Evolutionary conservation across 805 yeast genomes (phyloP), one percentile per base, ranked within the genome.

Genomic region (Clavispora carvajalis): DNA sequence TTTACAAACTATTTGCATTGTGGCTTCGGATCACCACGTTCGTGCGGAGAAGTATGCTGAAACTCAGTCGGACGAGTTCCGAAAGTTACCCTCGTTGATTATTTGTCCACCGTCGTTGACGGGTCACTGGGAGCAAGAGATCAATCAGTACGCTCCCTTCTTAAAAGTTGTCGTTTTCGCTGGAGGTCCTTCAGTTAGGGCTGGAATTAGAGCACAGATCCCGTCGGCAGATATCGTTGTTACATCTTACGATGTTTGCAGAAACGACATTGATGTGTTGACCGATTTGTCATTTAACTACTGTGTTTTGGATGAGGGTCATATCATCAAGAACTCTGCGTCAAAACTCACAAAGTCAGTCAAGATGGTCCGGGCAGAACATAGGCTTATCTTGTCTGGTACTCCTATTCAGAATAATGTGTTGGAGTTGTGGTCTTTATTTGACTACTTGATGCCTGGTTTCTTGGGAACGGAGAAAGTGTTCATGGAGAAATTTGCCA

Each of bases 371-470:
- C 71, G 74, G 41, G 95, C 98, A 1, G 89, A 91, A 46, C 99
- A 93, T 62, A 68, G 99, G 38, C 73, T 93, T 48, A 82, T 93
- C 30, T 70, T 93, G 45, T 86, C 98, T 0, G 99, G 99, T 53
- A 93, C 99, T 0, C 99, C 99, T 11, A 93, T 93, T 53, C 99
- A 93, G 62, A 93, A 93, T 58, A 93, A 93, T 57, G 99, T 93
- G 3, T 72, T 93, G 33, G 99, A 93, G 62, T 69, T 93, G 47
- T 93, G 99, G 99, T 93, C 99, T 3, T 69, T 93, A 55, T 93
- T 93, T 69, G 99, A 93, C 62, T 93, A 89, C 61, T 71, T 93
- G 60, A 93, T 93, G 99, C 99, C 99, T 2, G 99, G 99, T 0
- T 93, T 93, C 56, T 69, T 93, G 48, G 99, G 99, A 11, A 82